Conservation (phyloP, 164 flowering plant genomes). For the Vitis rotundifolia region DNA sequence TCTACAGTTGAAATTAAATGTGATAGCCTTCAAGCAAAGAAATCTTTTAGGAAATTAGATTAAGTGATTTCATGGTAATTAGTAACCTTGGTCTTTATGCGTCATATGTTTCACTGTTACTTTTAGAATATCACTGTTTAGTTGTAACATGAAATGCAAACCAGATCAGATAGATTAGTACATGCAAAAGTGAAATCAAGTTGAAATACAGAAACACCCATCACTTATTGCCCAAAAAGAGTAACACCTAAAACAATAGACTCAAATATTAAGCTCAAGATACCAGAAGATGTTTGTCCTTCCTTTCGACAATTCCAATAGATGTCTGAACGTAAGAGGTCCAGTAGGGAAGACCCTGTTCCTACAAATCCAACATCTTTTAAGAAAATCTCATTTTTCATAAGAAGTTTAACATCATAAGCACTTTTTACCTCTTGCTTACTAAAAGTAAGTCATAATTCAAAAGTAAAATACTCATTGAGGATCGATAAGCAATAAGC, state of each 20-base stretch:
- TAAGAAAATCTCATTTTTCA: background rate
- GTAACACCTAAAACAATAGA: background rate
- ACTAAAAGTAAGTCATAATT: background rate
- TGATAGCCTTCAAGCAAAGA: too few relatives aligned
- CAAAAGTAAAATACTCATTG: background rate
- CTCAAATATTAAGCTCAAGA: background rate
- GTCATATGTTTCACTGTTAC: too few relatives aligned
- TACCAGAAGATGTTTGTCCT: conserved; percentile 24
- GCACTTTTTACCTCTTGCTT: background rate
- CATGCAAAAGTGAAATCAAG: background rate
- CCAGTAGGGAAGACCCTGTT: conserved; percentile 35
- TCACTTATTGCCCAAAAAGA: background rate
- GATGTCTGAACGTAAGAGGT: conserved; percentile 38
- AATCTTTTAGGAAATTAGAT: too few relatives aligned
- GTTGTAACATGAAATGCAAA: too few relatives aligned
- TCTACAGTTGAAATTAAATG: too few relatives aligned
- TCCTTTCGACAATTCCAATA: conserved; percentile 23
- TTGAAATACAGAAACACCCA: background rate
- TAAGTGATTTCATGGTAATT: too few relatives aligned
- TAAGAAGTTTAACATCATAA: too few relatives aligned
- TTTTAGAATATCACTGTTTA: too few relatives aligned
- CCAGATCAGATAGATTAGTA: too few relatives aligned
- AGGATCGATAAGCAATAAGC: background rate
- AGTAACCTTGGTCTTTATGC: too few relatives aligned
- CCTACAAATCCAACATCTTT: conserved; percentile 13